Base-by-base conservation (phyloP, 192 early-diverging fungal species). In the Dissophora ornata region DNA sequence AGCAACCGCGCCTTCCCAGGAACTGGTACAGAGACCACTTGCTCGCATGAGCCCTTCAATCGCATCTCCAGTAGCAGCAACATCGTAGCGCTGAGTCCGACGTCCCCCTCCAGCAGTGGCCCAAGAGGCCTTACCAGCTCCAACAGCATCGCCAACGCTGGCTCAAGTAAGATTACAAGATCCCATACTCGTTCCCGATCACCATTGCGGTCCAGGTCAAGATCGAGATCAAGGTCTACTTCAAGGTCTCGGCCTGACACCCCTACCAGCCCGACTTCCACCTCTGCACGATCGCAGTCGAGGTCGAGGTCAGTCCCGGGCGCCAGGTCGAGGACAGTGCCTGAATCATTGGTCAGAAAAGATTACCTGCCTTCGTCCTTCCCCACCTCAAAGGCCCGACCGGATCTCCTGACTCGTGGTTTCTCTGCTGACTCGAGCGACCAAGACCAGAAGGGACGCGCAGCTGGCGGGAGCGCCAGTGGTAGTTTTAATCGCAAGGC, bases 391-490 rank as follows among this genome's bases (percentile, higher is more conserved):
- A 57, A 50, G 40, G n/a, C 32, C 13, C 64, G 73, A 4, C 73
- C 73, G 16, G 57, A 49, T 38, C 50, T 77, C 33, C 11, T 77
- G 29, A 55, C 51, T 4, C 33, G 73, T 18, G 73, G 73, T 15
- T 62, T 77, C 58, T 77, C 73, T 19, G 57, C 64, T 0, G 73
- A 77, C 19, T 77, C 73, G 11, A 54, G 61, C 30, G 56, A 65
- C 10, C 19, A 61, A 15, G 56, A 71, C n/a, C 38, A 36, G 7
- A 63, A 50, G 33, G 32, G 19, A 6, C 46, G 56, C 13, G 13
- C 13, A 19, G 36, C 47, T 21, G 34, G 36, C 29, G 38, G 66
- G 12, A 68, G 66, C 22, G 48, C 26, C 24, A 51, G 22, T 19
- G 56, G 55, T 2, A 68, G 55, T n/a, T 30, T 28, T 1, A 29